These are phyloP conservation scores for Penicillium bovifimosum DNA, from an alignment of 495 filamentous ascomycete genomes.

Conservation along the genomic window DNA sequence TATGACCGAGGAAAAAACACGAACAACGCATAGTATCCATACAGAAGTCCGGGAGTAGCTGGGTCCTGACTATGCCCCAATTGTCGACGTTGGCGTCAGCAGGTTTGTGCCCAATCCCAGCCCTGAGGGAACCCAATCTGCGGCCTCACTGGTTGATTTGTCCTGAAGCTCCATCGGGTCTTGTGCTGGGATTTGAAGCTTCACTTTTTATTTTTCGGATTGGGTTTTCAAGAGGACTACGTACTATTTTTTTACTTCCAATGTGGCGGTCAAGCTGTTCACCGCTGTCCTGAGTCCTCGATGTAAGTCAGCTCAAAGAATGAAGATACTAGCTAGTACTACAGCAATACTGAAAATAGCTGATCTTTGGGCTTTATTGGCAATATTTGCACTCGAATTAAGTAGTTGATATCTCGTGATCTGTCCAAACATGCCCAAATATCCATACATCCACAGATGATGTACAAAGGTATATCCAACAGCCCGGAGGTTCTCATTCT, in stretches of 20 bases:
- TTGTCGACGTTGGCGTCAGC: conserved; percentile 4
- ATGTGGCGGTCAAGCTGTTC: conserved; percentile 13
- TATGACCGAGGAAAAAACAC: neutral
- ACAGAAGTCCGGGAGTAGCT: neutral
- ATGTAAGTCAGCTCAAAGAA: neutral
- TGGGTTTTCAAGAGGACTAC: neutral
- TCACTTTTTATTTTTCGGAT: conserved; percentile 14
- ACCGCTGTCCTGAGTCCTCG: neutral
- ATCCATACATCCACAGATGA: no score
- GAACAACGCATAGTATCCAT: conserved; percentile 2
- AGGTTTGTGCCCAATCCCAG: conserved; percentile 26
- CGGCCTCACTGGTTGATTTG: conserved; percentile 17
- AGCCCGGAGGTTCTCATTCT: no score
- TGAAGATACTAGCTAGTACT: no score
- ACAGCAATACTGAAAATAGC: neutral
- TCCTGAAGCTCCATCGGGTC: conserved; percentile 1
- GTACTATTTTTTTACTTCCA: neutral
- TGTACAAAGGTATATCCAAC: neutral
- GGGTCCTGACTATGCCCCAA: neutral
- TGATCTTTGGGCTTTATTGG: neutral
- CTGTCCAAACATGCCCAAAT: no score
- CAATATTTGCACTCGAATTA: neutral
- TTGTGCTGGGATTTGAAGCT: conserved; percentile 8
- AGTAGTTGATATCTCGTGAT: no score
- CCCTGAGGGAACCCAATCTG: conserved; percentile 18